Base-by-base conservation (phyloP, 805 yeast genomes). In the Ogataea trehalophila region DNA sequence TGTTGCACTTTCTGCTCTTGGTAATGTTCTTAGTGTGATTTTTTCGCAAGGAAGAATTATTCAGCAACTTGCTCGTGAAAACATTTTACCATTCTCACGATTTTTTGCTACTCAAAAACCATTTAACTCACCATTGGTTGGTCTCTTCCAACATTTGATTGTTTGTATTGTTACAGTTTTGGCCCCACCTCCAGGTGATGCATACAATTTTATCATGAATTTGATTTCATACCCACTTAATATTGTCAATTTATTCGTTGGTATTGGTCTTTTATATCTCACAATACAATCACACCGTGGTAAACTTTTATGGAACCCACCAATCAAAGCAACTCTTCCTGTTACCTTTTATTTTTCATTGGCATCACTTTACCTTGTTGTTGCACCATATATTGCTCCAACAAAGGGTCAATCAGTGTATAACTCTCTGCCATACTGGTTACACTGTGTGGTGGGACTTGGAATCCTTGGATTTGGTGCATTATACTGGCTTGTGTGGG, bases 121-220 rank as follows among this genome's bases (percentile, higher is more conserved):
- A 11, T 84, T 85, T 68, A 76, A 76, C 57, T 72, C 92, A 5
- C 95, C 95, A 43, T 68, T 78, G 54, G 78, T 80, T 41, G 95
- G 92, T 44, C 69, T 87, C 44, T 71, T 81, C 56, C 85, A 85
- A 65, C 95, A 87, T 66, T 85, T 87, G 80, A 67, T 83, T 41
- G 82, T 87, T 23, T 85, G 91, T 71, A 68, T 85, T 39, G 72
- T 87, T 44, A 82, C 90, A 36, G 80, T 87, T 47, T 58, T 85
- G 40, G 92, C 92, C 6, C 87, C 87, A 38, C 91, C 92, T 17
- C 86, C 91, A 26, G 94, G 92, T 52, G 95, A 87, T 65, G 94
- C 94, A 45, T 87, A 85, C 70, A 83, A 85, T 66, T 85, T 87
- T 64, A 80, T 87, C 54, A 60, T 85, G 68, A 87, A 87, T 68